Evolutionary conservation across 129 eudicot species (phyloP).

Genomic region (Erigeron canadensis): DNA sequence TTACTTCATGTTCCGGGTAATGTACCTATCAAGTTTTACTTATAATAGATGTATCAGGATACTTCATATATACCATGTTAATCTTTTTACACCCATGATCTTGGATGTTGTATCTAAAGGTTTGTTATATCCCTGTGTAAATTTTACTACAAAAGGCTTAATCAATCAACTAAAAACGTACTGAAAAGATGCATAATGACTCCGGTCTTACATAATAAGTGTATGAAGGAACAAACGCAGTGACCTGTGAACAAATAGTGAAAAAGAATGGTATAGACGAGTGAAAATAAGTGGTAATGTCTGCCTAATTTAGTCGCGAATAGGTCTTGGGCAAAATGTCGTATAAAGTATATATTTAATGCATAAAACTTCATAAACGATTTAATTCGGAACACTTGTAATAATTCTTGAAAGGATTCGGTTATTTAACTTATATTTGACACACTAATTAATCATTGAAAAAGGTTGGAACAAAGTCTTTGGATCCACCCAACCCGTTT

Average conservation of each 20-base stretch:
- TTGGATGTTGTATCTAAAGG: not conserved
- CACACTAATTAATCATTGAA: not conserved
- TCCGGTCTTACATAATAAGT: too few relatives aligned
- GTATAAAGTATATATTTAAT: not conserved
- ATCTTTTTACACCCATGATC: conserved; percentile 24
- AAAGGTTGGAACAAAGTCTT: not conserved
- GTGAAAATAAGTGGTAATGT: not conserved
- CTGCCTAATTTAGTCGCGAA: not conserved
- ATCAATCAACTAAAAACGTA: not conserved
- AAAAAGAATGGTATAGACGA: not conserved
- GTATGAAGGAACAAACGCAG: too few relatives aligned
- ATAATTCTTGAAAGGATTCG: too few relatives aligned
- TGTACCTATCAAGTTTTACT: conserved; percentile 23
- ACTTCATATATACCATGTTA: conserved; percentile 21
- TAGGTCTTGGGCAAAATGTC: not conserved
- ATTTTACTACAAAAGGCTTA: conserved; percentile 5
- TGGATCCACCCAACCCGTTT: not conserved
- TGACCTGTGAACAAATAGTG: too few relatives aligned
- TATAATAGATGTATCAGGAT: conserved; percentile 33
- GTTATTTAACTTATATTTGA: not conserved
- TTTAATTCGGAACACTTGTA: not conserved
- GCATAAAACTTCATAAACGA: not conserved
- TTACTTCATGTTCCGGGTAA: conserved; percentile 28
- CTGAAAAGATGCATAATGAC: not conserved
- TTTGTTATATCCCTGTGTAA: conserved; percentile 1